Conservation (phyloP, 2,329 filamentous ascomycete species). For the Ophiobolus disseminans region DNA sequence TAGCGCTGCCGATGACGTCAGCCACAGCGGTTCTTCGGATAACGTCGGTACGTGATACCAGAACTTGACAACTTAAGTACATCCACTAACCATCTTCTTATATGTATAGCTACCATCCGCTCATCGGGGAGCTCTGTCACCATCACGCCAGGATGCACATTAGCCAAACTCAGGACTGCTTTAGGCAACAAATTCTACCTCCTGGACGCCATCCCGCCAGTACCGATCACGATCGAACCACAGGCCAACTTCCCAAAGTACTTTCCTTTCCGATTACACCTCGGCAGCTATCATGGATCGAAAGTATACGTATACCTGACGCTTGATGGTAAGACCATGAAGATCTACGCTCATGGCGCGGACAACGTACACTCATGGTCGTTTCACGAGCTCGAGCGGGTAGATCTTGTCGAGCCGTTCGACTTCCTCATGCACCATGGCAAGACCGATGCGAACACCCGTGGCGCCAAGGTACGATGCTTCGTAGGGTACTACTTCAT, state of each 20-base stretch:
- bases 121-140: not conserved
- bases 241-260: not conserved
- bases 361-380: not conserved
- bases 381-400: not conserved
- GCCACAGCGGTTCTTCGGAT: no score
- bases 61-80: not conserved
- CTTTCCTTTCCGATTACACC: not conserved
- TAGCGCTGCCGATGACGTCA: not conserved
- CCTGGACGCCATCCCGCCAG: not conserved
- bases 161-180: not conserved
- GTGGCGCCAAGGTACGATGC: conserved; percentile 10
- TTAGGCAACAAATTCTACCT: not conserved
- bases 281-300: not conserved
- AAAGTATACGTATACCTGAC: not conserved
- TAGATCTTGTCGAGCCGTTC: conserved; percentile 6
- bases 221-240: not conserved
- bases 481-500: conserved; percentile 19
- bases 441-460: not conserved
- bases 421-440: not conserved
- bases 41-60: not conserved
- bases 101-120: not conserved
- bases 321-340: not conserved
- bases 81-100: not conserved
- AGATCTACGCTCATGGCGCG: not conserved
- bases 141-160: not conserved